phyloP scores from a whole-genome alignment of 768 basidiomycete genomes.

The Lentinula lateritia region DNA sequence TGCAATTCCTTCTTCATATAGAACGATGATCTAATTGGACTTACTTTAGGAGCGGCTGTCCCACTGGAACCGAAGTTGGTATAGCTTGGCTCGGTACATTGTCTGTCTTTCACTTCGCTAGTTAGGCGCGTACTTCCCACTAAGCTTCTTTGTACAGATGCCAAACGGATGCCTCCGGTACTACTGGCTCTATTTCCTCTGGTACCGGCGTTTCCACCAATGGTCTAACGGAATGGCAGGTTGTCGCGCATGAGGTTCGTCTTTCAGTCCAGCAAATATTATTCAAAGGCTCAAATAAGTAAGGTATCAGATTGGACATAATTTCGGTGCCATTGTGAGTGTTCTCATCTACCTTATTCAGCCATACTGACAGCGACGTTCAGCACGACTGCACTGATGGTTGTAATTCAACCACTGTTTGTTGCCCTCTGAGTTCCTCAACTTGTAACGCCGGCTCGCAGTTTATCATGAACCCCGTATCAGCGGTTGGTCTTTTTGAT shows the following conservation, averaged over 20 bases:
- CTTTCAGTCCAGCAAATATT: too few relatives aligned
- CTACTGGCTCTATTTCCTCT: constrained; percentile 49
- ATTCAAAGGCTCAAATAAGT: neutral
- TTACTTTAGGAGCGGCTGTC: constrained; percentile 49
- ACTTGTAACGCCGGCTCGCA: constrained; percentile 60
- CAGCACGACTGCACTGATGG: constrained; percentile 67
- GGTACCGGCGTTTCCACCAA: constrained; percentile 81
- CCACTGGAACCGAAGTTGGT: constrained; percentile 76
- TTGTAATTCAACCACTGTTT: constrained; percentile 51
- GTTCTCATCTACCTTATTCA: neutral
- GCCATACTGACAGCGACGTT: constrained; percentile 12
- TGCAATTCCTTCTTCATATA: neutral
- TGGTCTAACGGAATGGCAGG: constrained; percentile 76
- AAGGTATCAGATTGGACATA: constrained; percentile 54
- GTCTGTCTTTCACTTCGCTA: constrained; percentile 27
- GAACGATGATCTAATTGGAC: neutral
- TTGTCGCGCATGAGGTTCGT: constrained; percentile 61
- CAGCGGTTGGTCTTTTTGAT: constrained; percentile 15
- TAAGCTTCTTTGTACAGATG: constrained; percentile 32
- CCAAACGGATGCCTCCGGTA: constrained; percentile 45
- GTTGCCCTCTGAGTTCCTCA: constrained; percentile 62
- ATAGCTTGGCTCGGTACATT: constrained; percentile 86
- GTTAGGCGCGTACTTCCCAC: too few relatives aligned
- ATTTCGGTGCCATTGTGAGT: constrained; percentile 85
- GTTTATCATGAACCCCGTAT: constrained; percentile 85